Percentiles rank a stretch among this genome's conserved stretches.
Conservation (phyloP, 345 rosid genomes). For the Conringia planisiliqua region DNA sequence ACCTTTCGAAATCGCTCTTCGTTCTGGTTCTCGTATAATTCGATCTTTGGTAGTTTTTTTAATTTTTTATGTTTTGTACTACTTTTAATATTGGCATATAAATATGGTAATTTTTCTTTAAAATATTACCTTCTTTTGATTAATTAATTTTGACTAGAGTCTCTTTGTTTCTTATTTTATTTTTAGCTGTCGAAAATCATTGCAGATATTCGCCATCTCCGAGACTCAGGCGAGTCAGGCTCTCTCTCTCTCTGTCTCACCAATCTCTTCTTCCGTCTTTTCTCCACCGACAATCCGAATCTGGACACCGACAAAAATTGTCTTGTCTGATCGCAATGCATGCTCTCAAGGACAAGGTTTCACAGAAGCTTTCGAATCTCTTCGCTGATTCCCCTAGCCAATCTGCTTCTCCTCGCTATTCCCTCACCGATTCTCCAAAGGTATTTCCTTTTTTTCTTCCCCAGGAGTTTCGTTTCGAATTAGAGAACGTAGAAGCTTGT, state of each 20-base stretch:
- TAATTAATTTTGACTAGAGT: slow-evolving; percentile 1
- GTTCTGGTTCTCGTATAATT: no score
- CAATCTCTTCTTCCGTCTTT: not conserved
- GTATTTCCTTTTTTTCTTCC: slow-evolving; percentile 26
- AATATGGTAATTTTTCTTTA: no score
- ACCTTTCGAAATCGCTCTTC: no score
- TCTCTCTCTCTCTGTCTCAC: not conserved
- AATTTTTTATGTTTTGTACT: no score
- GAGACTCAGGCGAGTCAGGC: not conserved
- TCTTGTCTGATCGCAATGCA: slow-evolving; percentile 42
- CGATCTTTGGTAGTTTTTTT: no score
- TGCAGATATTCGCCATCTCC: not conserved
- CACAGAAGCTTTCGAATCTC: slow-evolving; percentile 68
- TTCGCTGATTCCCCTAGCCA: slow-evolving; percentile 51
- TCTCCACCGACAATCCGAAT: slow-evolving; percentile 17
- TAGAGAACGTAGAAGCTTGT: not conserved
- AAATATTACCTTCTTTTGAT: not conserved
- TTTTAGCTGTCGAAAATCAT: not conserved
- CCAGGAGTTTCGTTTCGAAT: not conserved
- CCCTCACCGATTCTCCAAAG: slow-evolving; percentile 45
- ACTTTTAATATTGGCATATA: no score
- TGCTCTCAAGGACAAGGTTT: slow-evolving; percentile 62
- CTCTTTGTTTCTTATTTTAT: not conserved
- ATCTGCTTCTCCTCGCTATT: slow-evolving; percentile 34
- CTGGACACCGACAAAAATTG: not conserved